Base-by-base conservation (phyloP, 2,329 filamentous ascomycete genomes). In the Arthrobotrys megalospora region DNA sequence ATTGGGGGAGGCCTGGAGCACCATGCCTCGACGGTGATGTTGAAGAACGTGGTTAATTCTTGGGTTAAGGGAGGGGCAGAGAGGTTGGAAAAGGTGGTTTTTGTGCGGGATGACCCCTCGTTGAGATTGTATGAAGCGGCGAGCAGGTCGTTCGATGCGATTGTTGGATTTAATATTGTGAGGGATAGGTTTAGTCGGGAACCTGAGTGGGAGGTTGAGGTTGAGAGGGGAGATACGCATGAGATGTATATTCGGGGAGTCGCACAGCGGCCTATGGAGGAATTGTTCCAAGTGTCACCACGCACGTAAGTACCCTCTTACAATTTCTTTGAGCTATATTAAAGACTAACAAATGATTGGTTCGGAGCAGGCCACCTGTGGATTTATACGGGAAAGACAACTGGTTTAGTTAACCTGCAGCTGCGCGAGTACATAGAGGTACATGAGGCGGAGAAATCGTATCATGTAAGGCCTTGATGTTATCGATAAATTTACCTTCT, bases 361-460 rank as follows among this genome's bases (percentile, higher is more conserved):
- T 60, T 60, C 24, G 10, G 7, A 10, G n/a, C 14, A 60, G 36
- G 11, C 0, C 28, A 1, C 36, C 16, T 10, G 36, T 60, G 1
- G 19, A 43, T 43, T 60, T 12, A 7, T 43, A 60, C 28, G 55
- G 55, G 21, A 60, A 58, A 41, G 14, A 36, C 3, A 58, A 36
- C 16, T 58, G 52, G 52, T 41, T 38, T 32, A 38, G 52, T 58
- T 58, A 7, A 50, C 12, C 8, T 36, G 16, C 58, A 3, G 19
- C 11, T n/a, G 24, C 24, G 24, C 24, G 24, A 28, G 2, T 28
- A 28, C 24, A 28, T 28, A 5, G 2, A 28, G 2, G 5, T 28
- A 28, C 24, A 28, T 28, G 5, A 5, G 5, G 5, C 5, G 24
- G 5, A 28, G 24, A 28, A 28, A 28, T 28, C 24, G 24, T 5